Evolutionary conservation across 768 basidiomycete genomes (phyloP).

Genomic region (Ramaria rubella): DNA sequence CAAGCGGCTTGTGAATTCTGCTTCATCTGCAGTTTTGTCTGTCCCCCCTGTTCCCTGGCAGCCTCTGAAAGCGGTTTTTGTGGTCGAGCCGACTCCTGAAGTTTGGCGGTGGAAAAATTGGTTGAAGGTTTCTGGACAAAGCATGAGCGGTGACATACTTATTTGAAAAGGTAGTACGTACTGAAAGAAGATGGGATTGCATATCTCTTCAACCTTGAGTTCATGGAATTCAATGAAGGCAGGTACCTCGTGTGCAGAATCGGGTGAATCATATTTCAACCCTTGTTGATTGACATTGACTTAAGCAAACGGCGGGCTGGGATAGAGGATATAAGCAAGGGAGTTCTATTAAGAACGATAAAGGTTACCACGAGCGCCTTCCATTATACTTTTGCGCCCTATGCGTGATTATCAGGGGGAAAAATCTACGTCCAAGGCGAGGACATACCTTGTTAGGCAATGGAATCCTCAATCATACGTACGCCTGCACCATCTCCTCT

Average conservation of each 20-base stretch:
- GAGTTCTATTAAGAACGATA: not conserved
- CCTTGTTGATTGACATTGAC: slow-evolving; percentile 89
- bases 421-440: not conserved
- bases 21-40: slow-evolving; percentile 1
- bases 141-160: not conserved
- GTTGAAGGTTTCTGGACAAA: slow-evolving; percentile 77
- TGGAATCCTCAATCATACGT: slow-evolving; percentile 88
- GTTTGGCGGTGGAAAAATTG: slow-evolving; percentile 83
- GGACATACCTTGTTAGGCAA: slow-evolving; percentile 72
- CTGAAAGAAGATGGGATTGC: slow-evolving; percentile 81
- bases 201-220: slow-evolving; percentile 74
- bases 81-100: slow-evolving; percentile 76
- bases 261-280: slow-evolving; percentile 81
- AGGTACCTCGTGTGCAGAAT: slow-evolving; percentile 78
- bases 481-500: slow-evolving; percentile 98
- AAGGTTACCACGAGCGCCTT: slow-evolving; percentile 66
- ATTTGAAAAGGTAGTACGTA: slow-evolving; percentile 30
- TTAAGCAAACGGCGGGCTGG: slow-evolving; percentile 79
- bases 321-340: not conserved
- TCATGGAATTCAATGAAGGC: slow-evolving; percentile 87
- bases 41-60: slow-evolving; percentile 30
- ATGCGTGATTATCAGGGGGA: slow-evolving; percentile 1
- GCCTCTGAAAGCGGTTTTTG: slow-evolving; percentile 56
- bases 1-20: not conserved
- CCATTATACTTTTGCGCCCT: slow-evolving; percentile 85